Base-by-base conservation (phyloP, 2,329 filamentous ascomycete species). In the Colletotrichum tofieldiae region DNA sequence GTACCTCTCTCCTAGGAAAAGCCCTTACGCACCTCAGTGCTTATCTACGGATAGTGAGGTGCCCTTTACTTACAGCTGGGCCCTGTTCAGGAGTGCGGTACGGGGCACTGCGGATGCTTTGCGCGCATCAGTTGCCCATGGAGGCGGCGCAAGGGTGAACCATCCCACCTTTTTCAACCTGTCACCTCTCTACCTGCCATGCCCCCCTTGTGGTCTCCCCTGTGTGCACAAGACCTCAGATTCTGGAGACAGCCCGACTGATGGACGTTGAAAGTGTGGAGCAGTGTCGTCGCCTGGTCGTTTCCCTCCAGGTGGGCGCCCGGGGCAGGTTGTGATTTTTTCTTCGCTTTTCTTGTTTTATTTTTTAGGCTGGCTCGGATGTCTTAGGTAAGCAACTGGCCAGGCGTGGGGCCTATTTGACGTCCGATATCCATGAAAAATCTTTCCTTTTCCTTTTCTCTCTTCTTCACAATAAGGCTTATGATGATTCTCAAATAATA, bases 401-500 rank as follows among this genome's bases (percentile, higher is more conserved):
- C n/a, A 32, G 39, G 5, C 54, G 59, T 60, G 70, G 65, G 52
- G 43, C 60, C 52, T 72, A 72, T 72, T 72, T 72, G 70, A 72
- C 39, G 60, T 72, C 54, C 47, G 54, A 71, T 71, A 72, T 59
- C 61, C 47, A 37, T 71, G 60, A 67, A n/a, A 73, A 76, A 73
- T 58, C 62, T 63, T 75, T 78, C 73, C 60, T 75, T 60, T 66
- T 55, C 55, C 76, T 76, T 76, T 76, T 75, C 77, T 76, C 78
- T 78, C 75, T 79, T 77, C 75, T 79, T 78, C 72, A 76, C 79
- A 81, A 80, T 75, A 81, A 80, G 85, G 89, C 88, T 90, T 69
- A 80, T 91, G 89, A 91, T 91, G 89, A 91, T 89, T 82, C 80
- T 81, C 79, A 81, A 75, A 84, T 85, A 86, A 83, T 79, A 81